Base-by-base conservation (phyloP, 768 basidiomycete genomes). In the Psilocybe tampanensis region DNA sequence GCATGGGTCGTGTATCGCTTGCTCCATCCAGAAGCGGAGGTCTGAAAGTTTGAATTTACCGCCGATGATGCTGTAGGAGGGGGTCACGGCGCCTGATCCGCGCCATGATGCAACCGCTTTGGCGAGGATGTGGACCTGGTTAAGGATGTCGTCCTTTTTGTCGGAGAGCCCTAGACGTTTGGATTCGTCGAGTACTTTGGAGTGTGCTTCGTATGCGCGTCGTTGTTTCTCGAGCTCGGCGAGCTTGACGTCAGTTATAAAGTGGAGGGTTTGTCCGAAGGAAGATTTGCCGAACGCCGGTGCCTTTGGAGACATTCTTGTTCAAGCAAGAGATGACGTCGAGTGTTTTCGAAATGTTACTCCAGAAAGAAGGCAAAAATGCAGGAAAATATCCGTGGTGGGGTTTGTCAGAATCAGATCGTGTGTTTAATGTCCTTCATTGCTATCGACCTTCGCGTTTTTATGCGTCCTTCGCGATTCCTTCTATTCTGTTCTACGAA, bases 211-310 rank as follows among this genome's bases (percentile, higher is more conserved):
- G 56, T 74, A 77, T 2, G 70, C 68, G 0, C 67, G 48, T 5
- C 72, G 70, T 50, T 75, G 78, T 56, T 76, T 77, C 55, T 77
- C 74, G 33, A 79, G 66, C 54, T 80, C 77, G 44, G 75, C 68
- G 24, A 79, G 72, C 59, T 80, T 80, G 62, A 77, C 70, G 13
- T 72, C 67, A 9, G 79, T 80, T 60, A 78, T 78, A 57, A 76
- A 78, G 44, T 77, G 75, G 15, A 78, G 70, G 7, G 77, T 74
- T 55, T 76, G 70, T 29, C 72, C 67, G 58, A 77, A 76, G 21
- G 74, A 71, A 2, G 68, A 68, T 19, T 54, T 59, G n/a, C n/a
- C n/a, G n/a, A n/a, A n/a, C n/a, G n/a, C n/a, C n/a, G n/a, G n/a
- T n/a, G n/a, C n/a, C n/a, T n/a, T n/a, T n/a, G n/a, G n/a, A n/a